A percentile compares a stretch with the other conserved stretches of the same genome.
These are phyloP conservation scores for Draba incana DNA, from an alignment of 345 rosid genomes.

Conservation along the genomic window DNA sequence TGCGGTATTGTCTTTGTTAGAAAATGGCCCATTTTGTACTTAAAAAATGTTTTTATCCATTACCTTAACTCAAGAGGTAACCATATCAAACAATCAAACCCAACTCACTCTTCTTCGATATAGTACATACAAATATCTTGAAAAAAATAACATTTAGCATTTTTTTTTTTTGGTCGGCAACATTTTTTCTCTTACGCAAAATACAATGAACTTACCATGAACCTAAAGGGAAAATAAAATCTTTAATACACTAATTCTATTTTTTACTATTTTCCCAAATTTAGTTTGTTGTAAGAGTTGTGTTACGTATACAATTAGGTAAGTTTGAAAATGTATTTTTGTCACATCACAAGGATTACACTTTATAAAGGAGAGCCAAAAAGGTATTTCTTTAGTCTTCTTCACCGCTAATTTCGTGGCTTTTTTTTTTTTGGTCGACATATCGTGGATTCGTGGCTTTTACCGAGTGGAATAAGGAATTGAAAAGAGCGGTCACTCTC, in stretches of 20 bases:
- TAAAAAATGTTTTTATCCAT: too few relatives aligned
- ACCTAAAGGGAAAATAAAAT: too few relatives aligned
- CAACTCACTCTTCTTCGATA: neutral
- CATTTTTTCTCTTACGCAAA: too few relatives aligned
- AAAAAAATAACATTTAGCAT: neutral
- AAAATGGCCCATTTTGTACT: neutral
- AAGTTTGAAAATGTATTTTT: neutral
- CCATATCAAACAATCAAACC: neutral
- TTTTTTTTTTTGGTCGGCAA: too few relatives aligned
- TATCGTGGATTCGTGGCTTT: too few relatives aligned
- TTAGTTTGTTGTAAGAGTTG: too few relatives aligned
- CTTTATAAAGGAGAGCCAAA: too few relatives aligned
- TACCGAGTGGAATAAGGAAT: neutral
- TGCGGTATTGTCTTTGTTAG: neutral
- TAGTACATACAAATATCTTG: neutral
- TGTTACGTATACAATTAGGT: neutral
- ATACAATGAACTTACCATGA: too few relatives aligned
- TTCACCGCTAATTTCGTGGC: neutral
- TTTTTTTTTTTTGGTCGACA: too few relatives aligned
- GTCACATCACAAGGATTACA: conserved; percentile 1
- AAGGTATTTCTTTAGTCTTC: neutral
- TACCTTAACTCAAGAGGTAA: too few relatives aligned
- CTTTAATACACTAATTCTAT: too few relatives aligned
- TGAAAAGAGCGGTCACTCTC: neutral
- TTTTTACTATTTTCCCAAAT: too few relatives aligned